Base-by-base conservation (phyloP, 495 filamentous ascomycete genomes). In the Staphylotrichum longicolle region DNA sequence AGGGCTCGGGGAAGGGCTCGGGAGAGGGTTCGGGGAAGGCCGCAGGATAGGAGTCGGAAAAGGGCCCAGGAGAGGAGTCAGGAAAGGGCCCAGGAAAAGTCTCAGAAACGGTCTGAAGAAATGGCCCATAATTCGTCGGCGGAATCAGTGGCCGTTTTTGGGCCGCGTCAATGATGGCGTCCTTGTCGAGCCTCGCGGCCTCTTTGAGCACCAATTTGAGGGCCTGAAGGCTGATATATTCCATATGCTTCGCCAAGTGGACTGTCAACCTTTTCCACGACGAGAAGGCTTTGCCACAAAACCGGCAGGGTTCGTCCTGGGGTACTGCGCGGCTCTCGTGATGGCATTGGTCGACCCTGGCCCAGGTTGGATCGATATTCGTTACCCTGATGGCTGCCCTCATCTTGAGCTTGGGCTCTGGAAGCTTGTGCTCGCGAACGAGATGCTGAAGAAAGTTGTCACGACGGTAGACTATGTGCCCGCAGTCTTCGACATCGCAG, bases 401-500 rank as follows among this genome's bases (percentile, higher is more conserved):
- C 5, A 79, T 81, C 73, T 82, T 85, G 61, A 83, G 75, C 73
- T 75, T 91, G n/a, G 93, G 92, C 67, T 96, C 93, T 3, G 83
- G 78, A 66, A 89, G 83, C 73, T 95, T 95, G 72, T 98, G 93
- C 74, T 98, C 93, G 40, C 93, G 90, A 30, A 96, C 90, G 10
- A 96, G 83, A 76, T 98, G 93, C 66, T 98, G 91, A 12, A 96
- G 83, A 71, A 98, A 98, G 70, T 98, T 98, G 73, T 98, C 89
- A 60, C 93, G 94, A 37, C 93, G 87, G 70, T 87, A 95, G 76
- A 93, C 96, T 7, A 80, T 83, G 70, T 96, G 93, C 6, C 74
- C 79, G 74, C 93, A 96, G 57, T 95, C 93, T 1, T 84, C 79
- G 41, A 88, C 81, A 39, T 88, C 85, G 70, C 93, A 98, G 34